These are phyloP conservation scores for Collybia sordida DNA, from an alignment of 768 basidiomycete genomes.

Conservation along the genomic window DNA sequence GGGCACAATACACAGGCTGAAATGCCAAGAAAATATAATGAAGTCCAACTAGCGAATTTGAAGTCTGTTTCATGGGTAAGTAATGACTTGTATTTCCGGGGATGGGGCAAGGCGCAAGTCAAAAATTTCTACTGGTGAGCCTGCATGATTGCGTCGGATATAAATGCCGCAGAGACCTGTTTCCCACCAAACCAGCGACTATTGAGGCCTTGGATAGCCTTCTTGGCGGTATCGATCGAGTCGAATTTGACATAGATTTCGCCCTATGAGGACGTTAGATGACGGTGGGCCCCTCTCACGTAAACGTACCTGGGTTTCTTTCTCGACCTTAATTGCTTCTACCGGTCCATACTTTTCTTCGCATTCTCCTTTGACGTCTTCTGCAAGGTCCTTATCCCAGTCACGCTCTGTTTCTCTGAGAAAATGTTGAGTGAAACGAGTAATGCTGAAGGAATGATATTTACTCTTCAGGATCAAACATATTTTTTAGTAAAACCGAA, in stretches of 20 bases:
- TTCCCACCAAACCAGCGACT: slow-evolving; percentile 97
- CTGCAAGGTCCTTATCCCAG: slow-evolving; percentile 95
- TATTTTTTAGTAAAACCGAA: slow-evolving; percentile 87
- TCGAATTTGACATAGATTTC: slow-evolving; percentile 97
- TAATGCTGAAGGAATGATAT: slow-evolving; percentile 24
- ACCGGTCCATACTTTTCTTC: slow-evolving; percentile 89
- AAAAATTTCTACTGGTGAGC: slow-evolving; percentile 65
- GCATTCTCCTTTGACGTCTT: slow-evolving; percentile 95
- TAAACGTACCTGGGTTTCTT: slow-evolving; percentile 77
- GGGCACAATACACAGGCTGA: slow-evolving; percentile 29
- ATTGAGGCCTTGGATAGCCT: slow-evolving; percentile 87
- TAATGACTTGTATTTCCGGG: slow-evolving; percentile 33
- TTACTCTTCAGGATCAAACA: slow-evolving; percentile 97
- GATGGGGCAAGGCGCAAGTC: slow-evolving; percentile 13
- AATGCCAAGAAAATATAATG: slow-evolving; percentile 26
- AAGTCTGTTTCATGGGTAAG: slow-evolving; percentile 24
- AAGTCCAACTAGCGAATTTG: slow-evolving; percentile 31
- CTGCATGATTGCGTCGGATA: slow-evolving; percentile 92
- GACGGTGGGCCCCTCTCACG: neutral
- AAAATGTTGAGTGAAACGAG: neutral
- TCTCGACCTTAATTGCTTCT: slow-evolving; percentile 87
- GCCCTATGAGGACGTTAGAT: slow-evolving; percentile 51
- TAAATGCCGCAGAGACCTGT: slow-evolving; percentile 83
- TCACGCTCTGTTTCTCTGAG: slow-evolving; percentile 89
- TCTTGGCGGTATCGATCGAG: slow-evolving; percentile 73